Percentiles rank a stretch among this genome's conserved stretches.
These are phyloP conservation scores for Picea glauca DNA, from an alignment of 75 land plant genomes.

Conservation along the genomic window DNA sequence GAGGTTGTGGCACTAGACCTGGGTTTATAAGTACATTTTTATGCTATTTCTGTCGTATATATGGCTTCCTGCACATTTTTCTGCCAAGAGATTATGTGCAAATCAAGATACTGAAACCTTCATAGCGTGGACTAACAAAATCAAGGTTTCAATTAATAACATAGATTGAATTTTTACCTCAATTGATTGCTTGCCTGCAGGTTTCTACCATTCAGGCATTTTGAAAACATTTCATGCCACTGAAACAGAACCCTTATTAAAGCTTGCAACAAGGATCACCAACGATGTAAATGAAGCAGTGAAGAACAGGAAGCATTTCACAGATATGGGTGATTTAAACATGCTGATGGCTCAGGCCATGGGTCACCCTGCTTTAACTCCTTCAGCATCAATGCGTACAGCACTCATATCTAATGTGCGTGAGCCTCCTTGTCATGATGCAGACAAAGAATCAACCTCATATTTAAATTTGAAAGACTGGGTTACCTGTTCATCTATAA, in stretches of 20 bases:
- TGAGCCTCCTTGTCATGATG: conserved; percentile 15
- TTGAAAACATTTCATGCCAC: conserved; percentile 20
- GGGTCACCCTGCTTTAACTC: conserved; percentile 22
- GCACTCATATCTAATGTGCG: conserved; percentile 9
- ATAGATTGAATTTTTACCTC: not conserved
- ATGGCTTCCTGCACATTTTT: no score
- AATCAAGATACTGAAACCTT: no score
- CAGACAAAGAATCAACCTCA: conserved; percentile 15
- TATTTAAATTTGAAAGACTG: conserved; percentile 17
- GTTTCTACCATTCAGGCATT: conserved; percentile 33
- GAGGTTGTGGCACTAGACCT: no score
- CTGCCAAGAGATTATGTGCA: no score
- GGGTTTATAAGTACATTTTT: no score
- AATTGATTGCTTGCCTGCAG: conserved; percentile 11
- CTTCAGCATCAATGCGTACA: conserved; percentile 23
- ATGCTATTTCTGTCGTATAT: no score
- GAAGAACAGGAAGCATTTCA: conserved; percentile 35
- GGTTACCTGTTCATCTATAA: conserved; percentile 29
- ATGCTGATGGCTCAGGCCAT: conserved; percentile 33
- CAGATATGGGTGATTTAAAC: conserved; percentile 39
- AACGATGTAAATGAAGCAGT: conserved; percentile 20
- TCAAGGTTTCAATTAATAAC: not conserved
- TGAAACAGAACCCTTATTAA: conserved; percentile 23
- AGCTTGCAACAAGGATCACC: conserved; percentile 26
- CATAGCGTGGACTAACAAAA: no score